A percentile compares a stretch with the other conserved stretches of the same genome.
Conservation (phyloP, 306 rosid genomes). For the Hippophae tibetana region DNA sequence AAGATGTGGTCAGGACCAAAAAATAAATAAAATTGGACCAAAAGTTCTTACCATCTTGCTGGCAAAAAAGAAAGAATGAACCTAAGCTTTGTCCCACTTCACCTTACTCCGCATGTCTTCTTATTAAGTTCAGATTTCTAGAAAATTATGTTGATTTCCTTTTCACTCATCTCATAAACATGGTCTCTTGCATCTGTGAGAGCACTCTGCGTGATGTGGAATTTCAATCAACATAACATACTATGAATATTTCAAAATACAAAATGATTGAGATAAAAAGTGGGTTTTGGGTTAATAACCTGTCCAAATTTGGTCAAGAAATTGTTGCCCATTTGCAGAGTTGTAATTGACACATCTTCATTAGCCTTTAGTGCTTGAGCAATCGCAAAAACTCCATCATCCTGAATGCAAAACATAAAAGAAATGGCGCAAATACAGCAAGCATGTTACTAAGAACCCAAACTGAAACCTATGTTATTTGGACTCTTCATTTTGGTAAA, state of each 20-base stretch:
- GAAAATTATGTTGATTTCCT: constrained; percentile 71
- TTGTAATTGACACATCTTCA: constrained; percentile 71
- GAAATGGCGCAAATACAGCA: neutral
- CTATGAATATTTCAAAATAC: neutral
- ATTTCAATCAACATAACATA: constrained; percentile 9
- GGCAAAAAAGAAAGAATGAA: no score
- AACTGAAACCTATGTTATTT: no score
- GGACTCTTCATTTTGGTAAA: no score
- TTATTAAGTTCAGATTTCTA: constrained; percentile 22
- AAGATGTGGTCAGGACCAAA: no score
- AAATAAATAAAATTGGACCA: no score
- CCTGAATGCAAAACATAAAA: constrained; percentile 40
- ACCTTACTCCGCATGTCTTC: neutral
- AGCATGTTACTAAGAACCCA: neutral
- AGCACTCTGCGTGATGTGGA: constrained; percentile 58
- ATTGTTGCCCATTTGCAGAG: constrained; percentile 68
- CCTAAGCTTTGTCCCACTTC: no score
- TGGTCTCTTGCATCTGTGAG: constrained; percentile 92
- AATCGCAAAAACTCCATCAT: constrained; percentile 94
- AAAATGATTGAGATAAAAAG: neutral
- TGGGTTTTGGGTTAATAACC: constrained; percentile 24
- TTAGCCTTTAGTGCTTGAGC: constrained; percentile 96
- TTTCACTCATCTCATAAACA: constrained; percentile 89
- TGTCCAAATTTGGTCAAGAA: constrained; percentile 95
- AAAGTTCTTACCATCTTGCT: no score